Evolutionary conservation across 2,329 filamentous ascomycete genomes (phyloP), one percentile per base, ranked within the genome.

Genomic region (Bipolaris sorokiniana): DNA sequence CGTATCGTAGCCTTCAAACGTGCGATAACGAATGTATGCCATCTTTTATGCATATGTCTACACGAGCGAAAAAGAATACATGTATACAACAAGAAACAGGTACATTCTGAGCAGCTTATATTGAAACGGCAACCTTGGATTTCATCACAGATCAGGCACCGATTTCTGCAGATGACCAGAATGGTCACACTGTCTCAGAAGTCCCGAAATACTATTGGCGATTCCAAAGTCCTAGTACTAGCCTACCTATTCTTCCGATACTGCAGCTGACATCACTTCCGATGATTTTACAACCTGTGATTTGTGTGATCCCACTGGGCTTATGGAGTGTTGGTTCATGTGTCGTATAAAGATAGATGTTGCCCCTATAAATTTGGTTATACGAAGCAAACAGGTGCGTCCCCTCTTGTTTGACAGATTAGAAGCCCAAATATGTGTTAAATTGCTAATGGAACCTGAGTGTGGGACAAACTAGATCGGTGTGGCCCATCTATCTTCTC

Each of bases 21-120:
- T 67, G 48, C 74, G 64, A 59, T 76, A 58, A 54, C 72, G 65
- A 48, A 76, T 73, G 45, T 75, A 76, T 37, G 65, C 58, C 71
- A 76, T 76, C 28, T 51, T 51, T 41, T 20, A 23, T 36, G 48
- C 33, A 31, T 20, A 34, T 34, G 51, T 28, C 48, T 52, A 23
- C 34, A 33, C 34, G 28, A 38, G 31, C 15, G 9, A 23, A 33
- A 37, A 28, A 3, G 18, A 42, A 22, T 23, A 42, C 9, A 26
- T 42, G 10, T 5, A 23, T 16, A 16, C 22, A 15, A 31, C 18
- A 5, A 23, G 3, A 22, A 20, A 38, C 23, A 36, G 7, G n/a
- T 26, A 34, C 26, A 36, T 34, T 23, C n/a, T 36, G 10, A 38
- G 22, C 15, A 54, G 3, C 2, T 2, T 22, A 45, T 33, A 40